Evolutionary conservation across 768 basidiomycete species (phyloP), one percentile per base, ranked within the genome.

Genomic region (Peribolospora baueri): DNA sequence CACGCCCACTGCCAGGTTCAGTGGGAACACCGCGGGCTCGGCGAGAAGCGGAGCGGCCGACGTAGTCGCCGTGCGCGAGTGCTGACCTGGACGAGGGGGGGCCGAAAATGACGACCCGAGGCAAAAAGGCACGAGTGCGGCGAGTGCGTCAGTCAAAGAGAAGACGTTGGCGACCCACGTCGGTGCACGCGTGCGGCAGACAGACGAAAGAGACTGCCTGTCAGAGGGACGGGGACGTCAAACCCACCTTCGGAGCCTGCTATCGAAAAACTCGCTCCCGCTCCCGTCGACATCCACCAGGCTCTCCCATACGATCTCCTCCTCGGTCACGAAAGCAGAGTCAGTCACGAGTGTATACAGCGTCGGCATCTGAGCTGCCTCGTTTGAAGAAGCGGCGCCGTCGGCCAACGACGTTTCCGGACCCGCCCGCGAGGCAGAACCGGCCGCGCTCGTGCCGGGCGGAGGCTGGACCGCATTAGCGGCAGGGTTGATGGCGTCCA

Each of bases 321-420:
- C 71, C 64, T 91, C 87, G 55, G 76, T 66, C 3, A 79, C 68
- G 65, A 93, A 87, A 13, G 79, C 76, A 46, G 82, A 73, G 65
- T 93, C 88, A 0, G 88, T 88, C 9, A 81, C 84, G 58, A 93
- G 79, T 2, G 77, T 76, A 65, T 84, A 90, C 5, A 93, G 70
- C 4, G 76, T 73, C 0, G 73, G 55, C 9, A 2, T 4, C 14
- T 10, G 9, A 13, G 14, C 8, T 48, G 3, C 2, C 7, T 41
- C n/a, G 11, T 11, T 3, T 13, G 46, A 11, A 6, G 52, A 4
- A 11, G 39, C n/a, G 5, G 51, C 55, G 41, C 46, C n/a, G 10
- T 46, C 40, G 5, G 61, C 59, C 49, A 3, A 50, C 25, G n/a
- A 7, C 25, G 25, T 25, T 25, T 25, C 25, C 25, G 25, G 25